A percentile compares a stretch with the other conserved stretches of the same genome.
These are phyloP conservation scores for Exutisphaerella laricina DNA, from an alignment of 2,329 filamentous ascomycete species.

Conservation along the genomic window DNA sequence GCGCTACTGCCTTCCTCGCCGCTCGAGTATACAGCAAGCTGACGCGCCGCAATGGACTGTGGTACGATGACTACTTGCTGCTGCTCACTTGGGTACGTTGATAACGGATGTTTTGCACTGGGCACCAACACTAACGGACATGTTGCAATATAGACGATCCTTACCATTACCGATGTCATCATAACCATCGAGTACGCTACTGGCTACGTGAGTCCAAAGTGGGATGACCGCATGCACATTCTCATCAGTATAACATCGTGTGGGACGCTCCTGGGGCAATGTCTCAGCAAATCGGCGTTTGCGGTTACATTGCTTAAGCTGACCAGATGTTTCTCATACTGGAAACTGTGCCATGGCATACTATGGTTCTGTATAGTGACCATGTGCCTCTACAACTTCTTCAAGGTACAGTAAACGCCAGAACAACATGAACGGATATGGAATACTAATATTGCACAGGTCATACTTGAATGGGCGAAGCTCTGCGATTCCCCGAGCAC, in stretches of 20 bases:
- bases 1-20: conserved; percentile 34
- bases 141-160: conserved; percentile 33
- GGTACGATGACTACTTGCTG: conserved; percentile 39
- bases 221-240: conserved; percentile 51
- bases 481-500: conserved; percentile 42
- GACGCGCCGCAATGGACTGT: conserved; percentile 36
- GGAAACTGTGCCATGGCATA: conserved; percentile 25
- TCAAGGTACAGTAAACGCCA: conserved; percentile 37
- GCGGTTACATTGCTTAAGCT: conserved; percentile 40
- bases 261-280: conserved; percentile 36
- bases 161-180: conserved; percentile 43
- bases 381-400: conserved; percentile 47
- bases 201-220: conserved; percentile 44
- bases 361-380: conserved; percentile 47
- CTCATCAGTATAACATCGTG: conserved; percentile 44
- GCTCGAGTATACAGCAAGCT: conserved; percentile 36
- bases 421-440: neutral
- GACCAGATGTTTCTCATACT: conserved; percentile 34
- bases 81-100: conserved; percentile 34
- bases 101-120: too few relatives aligned
- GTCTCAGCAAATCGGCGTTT: conserved; percentile 37
- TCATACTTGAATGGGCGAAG: conserved; percentile 47
- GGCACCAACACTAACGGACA: conserved; percentile 2
- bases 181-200: conserved; percentile 46
- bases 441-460: conserved; percentile 10